Evolutionary conservation across 2,329 filamentous ascomycete species (phyloP), one percentile per base, ranked within the genome.

Genomic region (Fragosphaeria purpurea): DNA sequence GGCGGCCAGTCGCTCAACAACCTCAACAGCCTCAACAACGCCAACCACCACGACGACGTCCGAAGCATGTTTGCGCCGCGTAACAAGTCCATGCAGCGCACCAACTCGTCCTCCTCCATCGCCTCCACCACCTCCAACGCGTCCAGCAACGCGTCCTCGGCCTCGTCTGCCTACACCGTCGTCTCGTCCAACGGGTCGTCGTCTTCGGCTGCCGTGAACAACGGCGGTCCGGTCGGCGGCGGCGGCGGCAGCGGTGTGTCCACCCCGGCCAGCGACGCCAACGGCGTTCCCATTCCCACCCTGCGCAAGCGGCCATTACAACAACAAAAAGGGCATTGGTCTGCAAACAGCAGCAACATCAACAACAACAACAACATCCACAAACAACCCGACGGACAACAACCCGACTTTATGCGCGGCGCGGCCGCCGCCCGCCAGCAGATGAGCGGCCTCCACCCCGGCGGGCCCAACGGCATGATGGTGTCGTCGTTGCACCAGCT

Each of bases 41-140:
- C 84, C 63, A 86, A 88, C 81, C 87, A 85, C 70, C 72, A 83
- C 65, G 88, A 95, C 72, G 88, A 95, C 69, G 81, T 85, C 58
- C 82, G 85, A 70, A 84, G 85, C 67, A 90, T 95, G 79, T 88
- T 94, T 67, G 84, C 87, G 77, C 86, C 88, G 63, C 87, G 89
- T 22, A 22, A 22, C 61, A 96, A 95, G 72, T 83, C 78, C 63
- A 76, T 88, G 55, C 87, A 91, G 66, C 83, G 91, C 65, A 85
- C 85, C 62, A 95, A 88, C 73, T 97, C 91, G 38, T 93, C 88
- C 52, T 95, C 89, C 4, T 95, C 90, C 44, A 75, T 94, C 56
- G 86, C 87, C 11, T 80, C 81, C 46, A 79, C 72, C 41, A 70
- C 75, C 1, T 83, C 80, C 35, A 69, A 69, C 51, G 22, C 22